Percentiles rank a stretch among this genome's conserved stretches.
Conservation (phyloP, 805 yeast species). For the Tetrapisispora iriomotensis region DNA sequence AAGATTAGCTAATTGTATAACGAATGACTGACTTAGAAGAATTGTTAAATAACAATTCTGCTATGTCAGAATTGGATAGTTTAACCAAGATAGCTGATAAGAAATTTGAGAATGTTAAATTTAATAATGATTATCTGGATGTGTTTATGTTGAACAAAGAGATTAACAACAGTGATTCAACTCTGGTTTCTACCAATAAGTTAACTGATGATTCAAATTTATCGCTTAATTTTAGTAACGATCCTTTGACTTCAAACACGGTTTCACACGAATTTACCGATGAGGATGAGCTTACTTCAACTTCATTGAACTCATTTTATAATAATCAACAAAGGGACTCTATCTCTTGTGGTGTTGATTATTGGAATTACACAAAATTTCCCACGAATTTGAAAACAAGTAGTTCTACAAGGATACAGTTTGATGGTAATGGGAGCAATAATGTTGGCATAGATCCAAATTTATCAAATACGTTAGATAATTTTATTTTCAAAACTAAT, state of each 20-base stretch:
- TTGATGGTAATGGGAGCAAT: background rate
- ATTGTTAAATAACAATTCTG: background rate
- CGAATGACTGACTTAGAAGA: background rate
- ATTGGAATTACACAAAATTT: constrained; percentile 18
- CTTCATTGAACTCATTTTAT: constrained; percentile 9
- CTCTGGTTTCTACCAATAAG: background rate
- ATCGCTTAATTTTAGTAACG: no score
- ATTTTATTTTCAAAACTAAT: no score
- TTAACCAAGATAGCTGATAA: background rate
- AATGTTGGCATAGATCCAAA: no score
- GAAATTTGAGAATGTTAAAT: background rate
- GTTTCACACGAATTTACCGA: no score
- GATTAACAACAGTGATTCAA: constrained; percentile 1
- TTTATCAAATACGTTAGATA: no score
- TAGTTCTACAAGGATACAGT: background rate
- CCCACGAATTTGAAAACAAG: no score
- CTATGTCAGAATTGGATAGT: background rate
- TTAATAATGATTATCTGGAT: background rate
- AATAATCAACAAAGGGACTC: constrained; percentile 16
- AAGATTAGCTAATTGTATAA: background rate
- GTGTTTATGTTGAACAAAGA: background rate
- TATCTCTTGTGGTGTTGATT: constrained; percentile 22
- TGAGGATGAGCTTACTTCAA: constrained; percentile 10
- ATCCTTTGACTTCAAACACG: no score
- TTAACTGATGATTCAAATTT: no score